Base-by-base conservation (phyloP, 805 yeast genomes). In the Yarrowia yakushimensis region DNA sequence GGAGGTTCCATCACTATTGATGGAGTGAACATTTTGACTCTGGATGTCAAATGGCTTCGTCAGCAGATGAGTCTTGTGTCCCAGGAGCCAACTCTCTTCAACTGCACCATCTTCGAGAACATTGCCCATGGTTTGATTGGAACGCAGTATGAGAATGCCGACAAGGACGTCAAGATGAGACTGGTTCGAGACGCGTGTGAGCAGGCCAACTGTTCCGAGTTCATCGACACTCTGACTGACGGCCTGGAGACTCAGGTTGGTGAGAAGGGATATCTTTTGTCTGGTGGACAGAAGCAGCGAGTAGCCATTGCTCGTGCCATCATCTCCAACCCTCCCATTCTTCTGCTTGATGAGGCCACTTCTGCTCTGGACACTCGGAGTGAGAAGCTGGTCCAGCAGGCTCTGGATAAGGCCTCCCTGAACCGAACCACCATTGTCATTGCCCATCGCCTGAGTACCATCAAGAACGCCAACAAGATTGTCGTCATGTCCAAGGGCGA, bases 81-180 rank as follows among this genome's bases (percentile, higher is more conserved):
- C 4, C 99, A 93, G 73, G 97, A 93, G 67, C 96, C 98, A 0
- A 96, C 97, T 3, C 76, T 93, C 43, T 93, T 94, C 77, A 88
- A 91, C 69, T 97, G 90, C 62, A 80, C 96, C 1, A 90, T 93
- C 46, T 77, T 85, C 70, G 97, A 93, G 70, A 93, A 93, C 70
- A 85, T 93, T 41, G 79, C 92, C 63, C 92, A 89, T 74, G 99
- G 98, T 17, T 76, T 90, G 59, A 77, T 81, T 36, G 89, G 97
- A 1, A 78, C 88, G 69, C 39, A 31, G 22, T 83, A 80, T 39
- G 92, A 91, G 64, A 43, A 72, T 66, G 76, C 78, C 54, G 45
- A 74, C 50, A 69, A 74, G 23, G 72, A 74, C 66, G 69, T 69
- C 66, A 70, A 77, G 68, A 64, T 77, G 45, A 71, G 69, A 57